phyloP scores from a whole-genome alignment of 805 yeast genomes.

The Starmerella bombi region DNA sequence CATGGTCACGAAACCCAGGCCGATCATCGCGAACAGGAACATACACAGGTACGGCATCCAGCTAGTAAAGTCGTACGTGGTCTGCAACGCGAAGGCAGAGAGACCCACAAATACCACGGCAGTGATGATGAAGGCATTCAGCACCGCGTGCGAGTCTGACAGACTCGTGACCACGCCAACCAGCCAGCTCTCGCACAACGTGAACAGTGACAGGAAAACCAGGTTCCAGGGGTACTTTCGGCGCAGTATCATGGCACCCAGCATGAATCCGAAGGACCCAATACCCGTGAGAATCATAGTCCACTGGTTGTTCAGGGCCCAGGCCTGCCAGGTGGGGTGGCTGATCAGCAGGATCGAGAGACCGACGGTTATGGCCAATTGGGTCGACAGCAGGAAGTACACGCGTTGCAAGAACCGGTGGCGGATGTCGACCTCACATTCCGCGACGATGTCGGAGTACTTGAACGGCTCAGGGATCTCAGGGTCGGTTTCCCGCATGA shows the following conservation, averaged over 20 bases:
- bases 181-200: constrained; percentile 59
- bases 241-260: constrained; percentile 51
- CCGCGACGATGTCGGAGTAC: constrained; percentile 60
- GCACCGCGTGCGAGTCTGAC: constrained; percentile 47
- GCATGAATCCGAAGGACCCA: constrained; percentile 50
- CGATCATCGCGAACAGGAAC: constrained; percentile 54
- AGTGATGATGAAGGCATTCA: constrained; percentile 62
- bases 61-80: constrained; percentile 58
- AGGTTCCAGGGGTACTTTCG: constrained; percentile 58
- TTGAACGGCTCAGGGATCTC: constrained; percentile 55
- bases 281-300: constrained; percentile 41
- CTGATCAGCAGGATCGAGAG: constrained; percentile 41
- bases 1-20: constrained; percentile 55
- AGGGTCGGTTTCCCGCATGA: constrained; percentile 6
- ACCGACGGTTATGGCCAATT: constrained; percentile 47
- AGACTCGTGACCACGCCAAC: constrained; percentile 55
- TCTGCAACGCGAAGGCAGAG: constrained; percentile 61
- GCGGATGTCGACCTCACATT: constrained; percentile 63
- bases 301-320: constrained; percentile 50
- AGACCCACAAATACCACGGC: constrained; percentile 60
- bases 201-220: constrained; percentile 48
- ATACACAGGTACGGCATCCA: constrained; percentile 48
- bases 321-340: constrained; percentile 35
- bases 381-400: constrained; percentile 54
- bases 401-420: constrained; percentile 69